Evolutionary conservation across 352 stramenopile genomes (phyloP).

Genomic region (Phytophthora syringae): DNA sequence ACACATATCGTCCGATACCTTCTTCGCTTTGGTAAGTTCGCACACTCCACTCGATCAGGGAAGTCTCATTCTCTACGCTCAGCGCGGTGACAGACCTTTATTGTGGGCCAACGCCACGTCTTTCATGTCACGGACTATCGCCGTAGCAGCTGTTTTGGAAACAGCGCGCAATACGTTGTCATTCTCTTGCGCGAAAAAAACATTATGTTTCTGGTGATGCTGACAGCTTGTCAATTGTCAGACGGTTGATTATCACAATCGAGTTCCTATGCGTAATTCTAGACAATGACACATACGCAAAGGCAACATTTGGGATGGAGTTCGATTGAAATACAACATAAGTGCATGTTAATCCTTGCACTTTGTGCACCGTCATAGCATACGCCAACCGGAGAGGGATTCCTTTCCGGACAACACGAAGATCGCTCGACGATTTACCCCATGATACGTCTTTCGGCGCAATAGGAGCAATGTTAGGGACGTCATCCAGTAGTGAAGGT

Average conservation of each 20-base stretch:
- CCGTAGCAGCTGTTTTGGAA: background rate
- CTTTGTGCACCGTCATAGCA: too few species aligned
- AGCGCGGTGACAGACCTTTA: background rate
- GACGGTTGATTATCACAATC: background rate
- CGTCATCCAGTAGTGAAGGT: too few species aligned
- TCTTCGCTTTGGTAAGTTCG: too few species aligned
- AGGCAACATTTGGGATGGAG: slow-evolving; percentile 1
- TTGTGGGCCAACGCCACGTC: background rate
- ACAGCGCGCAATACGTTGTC: background rate
- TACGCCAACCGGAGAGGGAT: slow-evolving; percentile 1
- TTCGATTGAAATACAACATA: slow-evolving; percentile 1
- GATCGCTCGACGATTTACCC: background rate
- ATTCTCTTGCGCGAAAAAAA: background rate
- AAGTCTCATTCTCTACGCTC: too few species aligned
- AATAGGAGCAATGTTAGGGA: background rate
- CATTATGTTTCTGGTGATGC: background rate
- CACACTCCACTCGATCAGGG: too few species aligned
- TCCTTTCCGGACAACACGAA: background rate
- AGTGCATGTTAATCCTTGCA: background rate
- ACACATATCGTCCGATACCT: too few species aligned
- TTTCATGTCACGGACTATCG: background rate
- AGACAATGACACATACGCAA: slow-evolving; percentile 1
- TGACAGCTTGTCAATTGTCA: background rate
- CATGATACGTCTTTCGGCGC: background rate
- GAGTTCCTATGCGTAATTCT: background rate